Conservation (phyloP, 139 green algal species). For the Nannochloris sp. region DNA sequence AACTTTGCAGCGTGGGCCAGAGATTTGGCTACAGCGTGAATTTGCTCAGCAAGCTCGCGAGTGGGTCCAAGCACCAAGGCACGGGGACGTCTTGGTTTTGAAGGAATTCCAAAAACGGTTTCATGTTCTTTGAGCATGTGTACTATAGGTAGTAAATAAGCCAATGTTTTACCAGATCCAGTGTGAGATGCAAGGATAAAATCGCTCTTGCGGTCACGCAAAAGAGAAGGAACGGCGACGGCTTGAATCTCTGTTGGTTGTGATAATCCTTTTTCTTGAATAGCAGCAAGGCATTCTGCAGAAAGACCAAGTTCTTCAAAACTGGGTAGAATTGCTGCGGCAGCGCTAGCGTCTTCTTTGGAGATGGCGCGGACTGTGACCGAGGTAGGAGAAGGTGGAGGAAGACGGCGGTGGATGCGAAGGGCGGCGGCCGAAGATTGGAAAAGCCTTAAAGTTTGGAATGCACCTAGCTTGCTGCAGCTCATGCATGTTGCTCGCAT, state of each 20-base stretch:
- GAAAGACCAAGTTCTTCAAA: constrained; percentile 48
- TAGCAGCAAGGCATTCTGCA: constrained; percentile 33
- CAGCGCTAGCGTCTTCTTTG: not conserved
- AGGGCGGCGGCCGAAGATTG: too few relatives aligned
- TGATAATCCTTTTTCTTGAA: constrained; percentile 47
- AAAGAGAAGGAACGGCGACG: constrained; percentile 58
- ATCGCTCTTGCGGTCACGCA: constrained; percentile 41
- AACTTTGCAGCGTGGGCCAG: constrained; percentile 82
- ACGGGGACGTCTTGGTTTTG: constrained; percentile 58
- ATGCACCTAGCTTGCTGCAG: too few relatives aligned
- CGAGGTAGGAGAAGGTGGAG: too few relatives aligned
- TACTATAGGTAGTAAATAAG: constrained; percentile 89
- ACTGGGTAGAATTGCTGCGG: not conserved
- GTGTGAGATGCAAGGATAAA: constrained; percentile 87
- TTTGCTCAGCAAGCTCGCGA: constrained; percentile 88
- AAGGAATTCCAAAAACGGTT: constrained; percentile 22
- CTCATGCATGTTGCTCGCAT: too few relatives aligned
- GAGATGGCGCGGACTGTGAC: not conserved
- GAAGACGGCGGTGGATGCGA: too few relatives aligned
- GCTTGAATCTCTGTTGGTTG: constrained; percentile 83
- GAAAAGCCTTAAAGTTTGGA: too few relatives aligned
- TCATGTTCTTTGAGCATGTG: constrained; percentile 63
- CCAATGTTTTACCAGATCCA: constrained; percentile 89
- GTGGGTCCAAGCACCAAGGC: constrained; percentile 81
- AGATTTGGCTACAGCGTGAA: constrained; percentile 73